phyloP scores from a whole-genome alignment of 257 asterid genomes.

The Anisodus acutangulus region DNA sequence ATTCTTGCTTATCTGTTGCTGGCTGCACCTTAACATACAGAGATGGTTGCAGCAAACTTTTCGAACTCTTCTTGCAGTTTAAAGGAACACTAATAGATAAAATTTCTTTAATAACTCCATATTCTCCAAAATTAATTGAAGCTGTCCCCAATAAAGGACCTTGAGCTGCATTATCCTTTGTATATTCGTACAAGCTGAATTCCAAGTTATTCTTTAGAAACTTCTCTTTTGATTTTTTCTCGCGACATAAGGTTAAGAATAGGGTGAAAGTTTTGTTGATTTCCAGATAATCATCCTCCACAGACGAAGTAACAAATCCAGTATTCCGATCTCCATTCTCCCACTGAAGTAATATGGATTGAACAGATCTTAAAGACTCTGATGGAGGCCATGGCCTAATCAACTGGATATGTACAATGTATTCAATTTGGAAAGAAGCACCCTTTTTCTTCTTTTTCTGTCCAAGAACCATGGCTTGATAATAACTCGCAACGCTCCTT shows the following conservation, averaged over 20 bases:
- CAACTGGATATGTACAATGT: conserved; percentile 56
- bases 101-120: conserved; percentile 57
- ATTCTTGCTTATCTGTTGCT: conserved; percentile 57
- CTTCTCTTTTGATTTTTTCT: conserved; percentile 52
- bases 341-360: conserved; percentile 83
- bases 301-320: conserved; percentile 65
- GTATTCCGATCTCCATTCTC: conserved; percentile 62
- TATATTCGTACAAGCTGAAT: conserved; percentile 68
- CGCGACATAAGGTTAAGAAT: conserved; percentile 52
- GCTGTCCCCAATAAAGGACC: conserved; percentile 75
- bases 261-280: conserved; percentile 69
- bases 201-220: conserved; percentile 68
- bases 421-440: conserved; percentile 53
- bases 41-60: conserved; percentile 53
- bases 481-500: conserved; percentile 12
- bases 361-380: conserved; percentile 63
- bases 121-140: conserved; percentile 68
- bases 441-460: conserved; percentile 64
- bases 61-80: conserved; percentile 64
- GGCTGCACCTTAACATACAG: conserved; percentile 62
- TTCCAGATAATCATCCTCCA: conserved; percentile 60
- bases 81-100: conserved; percentile 58
- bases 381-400: conserved; percentile 94
- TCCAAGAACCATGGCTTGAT: conserved; percentile 80
- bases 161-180: conserved; percentile 65